Base-by-base conservation (phyloP, 2,329 filamentous ascomycete species). In the Cadophora sp. region DNA sequence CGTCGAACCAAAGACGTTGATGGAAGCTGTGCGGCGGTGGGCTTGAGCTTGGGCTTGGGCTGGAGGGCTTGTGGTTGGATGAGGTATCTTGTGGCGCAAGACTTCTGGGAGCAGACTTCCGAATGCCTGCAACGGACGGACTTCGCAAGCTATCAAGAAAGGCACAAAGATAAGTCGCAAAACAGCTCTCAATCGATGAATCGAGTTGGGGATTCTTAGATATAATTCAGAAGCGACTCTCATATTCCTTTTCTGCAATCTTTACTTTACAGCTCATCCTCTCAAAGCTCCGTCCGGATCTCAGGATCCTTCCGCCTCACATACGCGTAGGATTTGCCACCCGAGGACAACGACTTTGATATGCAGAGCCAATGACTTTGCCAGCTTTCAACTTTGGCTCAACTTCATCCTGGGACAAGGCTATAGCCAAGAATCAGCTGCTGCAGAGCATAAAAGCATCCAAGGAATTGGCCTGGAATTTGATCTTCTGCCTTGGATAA, bases 281-380 rank as follows among this genome's bases (percentile, higher is more conserved):
- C 50, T 18, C 24, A 33, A 14, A 8, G n/a, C 45, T 48, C 45
- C 45, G 20, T 48, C 45, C 45, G 20, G 45, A 48, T 48, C 20
- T 48, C n/a, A n/a, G 33, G n/a, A 24, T 39, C 50, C 36, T 55
- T 56, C n/a, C 36, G 48, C 33, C 39, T 55, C 39, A 20, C 36
- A 20, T 33, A 56, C 50, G 50, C 61, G 61, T 56, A n/a, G 48
- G 50, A 47, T 63, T 63, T 36, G 61, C 61, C 61, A 63, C 61
- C 39, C 43, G 39, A 50, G 18, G 45, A 39, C 56, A 61, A 59
- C 64, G 20, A 27, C 33, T 30, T 30, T 20, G 27, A 55, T n/a
- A 22, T 20, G 33, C 27, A 59, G 43, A 53, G 55, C 65, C 65
- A 63, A 55, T 62, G 30, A 43, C n/a, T 33, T 36, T 24, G 27